These are phyloP conservation scores for Aspergillus sp. DNA, from an alignment of 2,329 filamentous ascomycete species.

Conservation along the genomic window DNA sequence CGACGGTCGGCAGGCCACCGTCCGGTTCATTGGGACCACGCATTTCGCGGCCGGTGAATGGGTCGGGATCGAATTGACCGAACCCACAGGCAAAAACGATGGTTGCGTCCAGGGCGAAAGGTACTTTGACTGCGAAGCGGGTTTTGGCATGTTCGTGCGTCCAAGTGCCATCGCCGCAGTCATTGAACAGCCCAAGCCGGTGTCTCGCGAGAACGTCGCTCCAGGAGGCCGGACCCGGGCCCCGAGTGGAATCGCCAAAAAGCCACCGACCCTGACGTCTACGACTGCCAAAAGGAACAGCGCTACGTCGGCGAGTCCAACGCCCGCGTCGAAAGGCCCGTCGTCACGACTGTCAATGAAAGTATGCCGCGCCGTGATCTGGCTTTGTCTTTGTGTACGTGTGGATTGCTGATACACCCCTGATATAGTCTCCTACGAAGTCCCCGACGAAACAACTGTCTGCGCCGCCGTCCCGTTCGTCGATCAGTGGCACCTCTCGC, in stretches of 20 bases:
- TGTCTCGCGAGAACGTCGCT: constrained; percentile 26
- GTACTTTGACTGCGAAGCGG: constrained; percentile 76
- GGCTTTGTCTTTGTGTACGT: neutral
- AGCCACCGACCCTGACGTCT: constrained; percentile 52
- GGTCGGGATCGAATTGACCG: constrained; percentile 85
- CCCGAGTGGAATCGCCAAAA: constrained; percentile 40
- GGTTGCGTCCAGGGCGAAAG: constrained; percentile 82
- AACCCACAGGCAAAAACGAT: constrained; percentile 86
- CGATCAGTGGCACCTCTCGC: constrained; percentile 49
- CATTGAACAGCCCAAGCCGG: constrained; percentile 41
- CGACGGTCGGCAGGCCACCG: constrained; percentile 71
- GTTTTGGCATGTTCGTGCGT: constrained; percentile 83
- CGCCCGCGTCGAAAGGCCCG: constrained; percentile 59
- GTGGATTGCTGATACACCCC: neutral
- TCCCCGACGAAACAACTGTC: constrained; percentile 76
- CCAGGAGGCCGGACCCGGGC: constrained; percentile 38
- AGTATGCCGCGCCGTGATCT: constrained; percentile 25
- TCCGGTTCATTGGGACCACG: constrained; percentile 80
- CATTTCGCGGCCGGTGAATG: constrained; percentile 79
- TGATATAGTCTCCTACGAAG: constrained; percentile 67
- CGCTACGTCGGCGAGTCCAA: constrained; percentile 70
- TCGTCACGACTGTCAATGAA: constrained; percentile 37
- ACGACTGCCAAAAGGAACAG: constrained; percentile 63
- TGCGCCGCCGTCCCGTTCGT: constrained; percentile 51
- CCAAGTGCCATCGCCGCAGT: constrained; percentile 64